Evolutionary conservation across 345 rosid genomes (phyloP).

Genomic region (Pistacia atlantica): DNA sequence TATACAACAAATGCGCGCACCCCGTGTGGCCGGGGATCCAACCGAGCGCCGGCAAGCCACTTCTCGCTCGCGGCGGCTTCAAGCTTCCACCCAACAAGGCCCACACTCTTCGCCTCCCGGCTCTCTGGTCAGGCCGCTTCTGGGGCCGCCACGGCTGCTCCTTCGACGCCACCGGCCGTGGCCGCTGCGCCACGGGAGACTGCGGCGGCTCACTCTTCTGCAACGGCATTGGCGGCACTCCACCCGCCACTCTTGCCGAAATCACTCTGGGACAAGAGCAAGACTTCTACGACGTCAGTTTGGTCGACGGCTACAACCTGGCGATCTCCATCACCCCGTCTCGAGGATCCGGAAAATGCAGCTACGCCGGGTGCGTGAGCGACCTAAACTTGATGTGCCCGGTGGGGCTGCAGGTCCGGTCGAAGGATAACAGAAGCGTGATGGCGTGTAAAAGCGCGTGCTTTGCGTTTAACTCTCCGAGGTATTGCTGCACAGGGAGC

Average conservation of each 20-base stretch:
- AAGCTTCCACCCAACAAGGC: conserved; percentile 68
- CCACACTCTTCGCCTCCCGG: conserved; percentile 58
- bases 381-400: conserved; percentile 89
- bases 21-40: conserved; percentile 99
- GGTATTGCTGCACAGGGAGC: conserved; percentile 88
- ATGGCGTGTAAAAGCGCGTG: conserved; percentile 97
- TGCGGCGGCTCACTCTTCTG: conserved; percentile 83
- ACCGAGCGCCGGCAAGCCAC: conserved; percentile 76
- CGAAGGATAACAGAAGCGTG: conserved; percentile 53
- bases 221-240: conserved; percentile 83
- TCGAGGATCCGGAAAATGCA: conserved; percentile 77
- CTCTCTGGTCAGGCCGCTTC: conserved; percentile 95
- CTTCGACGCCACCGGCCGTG: conserved; percentile 69
- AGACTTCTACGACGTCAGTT: conserved; percentile 95
- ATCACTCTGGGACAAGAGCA: conserved; percentile 75
- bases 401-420: conserved; percentile 74
- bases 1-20: conserved; percentile 75
- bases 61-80: conserved; percentile 84
- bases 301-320: conserved; percentile 93
- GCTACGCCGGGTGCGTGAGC: conserved; percentile 86
- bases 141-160: conserved; percentile 96
- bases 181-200: conserved; percentile 86
- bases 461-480: conserved; percentile 82
- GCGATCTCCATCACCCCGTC: conserved; percentile 77
- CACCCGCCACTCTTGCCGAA: conserved; percentile 94